Conservation (phyloP, 164 flowering plant genomes). For the Chimonanthus praecox region DNA sequence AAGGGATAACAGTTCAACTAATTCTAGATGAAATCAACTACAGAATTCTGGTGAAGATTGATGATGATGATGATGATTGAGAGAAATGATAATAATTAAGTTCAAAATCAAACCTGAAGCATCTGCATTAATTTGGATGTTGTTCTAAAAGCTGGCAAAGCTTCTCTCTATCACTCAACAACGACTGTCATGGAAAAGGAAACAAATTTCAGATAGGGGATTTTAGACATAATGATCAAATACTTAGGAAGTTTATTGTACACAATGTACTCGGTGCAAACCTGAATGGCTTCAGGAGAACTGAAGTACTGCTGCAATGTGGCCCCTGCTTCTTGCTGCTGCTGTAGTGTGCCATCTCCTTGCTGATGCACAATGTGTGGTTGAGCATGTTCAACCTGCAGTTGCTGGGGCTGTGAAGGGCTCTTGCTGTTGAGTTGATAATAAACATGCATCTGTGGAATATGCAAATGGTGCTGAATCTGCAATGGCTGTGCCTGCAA, state of each 20-base stretch:
- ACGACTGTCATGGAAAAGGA: constrained; percentile 46
- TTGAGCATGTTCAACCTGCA: constrained; percentile 38
- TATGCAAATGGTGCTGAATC: constrained; percentile 59
- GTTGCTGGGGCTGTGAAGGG: constrained; percentile 37
- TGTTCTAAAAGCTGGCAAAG: constrained; percentile 93
- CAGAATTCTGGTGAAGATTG: neutral
- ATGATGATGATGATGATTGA: neutral
- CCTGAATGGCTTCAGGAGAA: constrained; percentile 97
- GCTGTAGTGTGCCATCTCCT: constrained; percentile 33
- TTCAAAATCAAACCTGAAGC: constrained; percentile 67
- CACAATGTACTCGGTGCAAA: constrained; percentile 12
- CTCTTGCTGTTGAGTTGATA: constrained; percentile 57
- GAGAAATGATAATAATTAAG: neutral
- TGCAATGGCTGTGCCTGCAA: constrained; percentile 55
- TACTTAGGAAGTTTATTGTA: neutral
- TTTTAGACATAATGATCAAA: neutral
- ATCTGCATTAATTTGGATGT: constrained; percentile 95
- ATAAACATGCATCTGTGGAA: constrained; percentile 46
- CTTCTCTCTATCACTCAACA: constrained; percentile 84
- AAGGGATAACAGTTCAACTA: neutral
- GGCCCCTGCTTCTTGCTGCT: constrained; percentile 58
- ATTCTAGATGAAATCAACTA: neutral
- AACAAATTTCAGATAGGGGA: constrained; percentile 1
- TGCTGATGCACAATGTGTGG: constrained; percentile 34
- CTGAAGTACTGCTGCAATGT: constrained; percentile 70